A percentile compares a stretch with the other conserved stretches of the same genome.
These are phyloP conservation scores for Platanthera guangdongensis DNA, from an alignment of 106 monocot species.

Conservation along the genomic window DNA sequence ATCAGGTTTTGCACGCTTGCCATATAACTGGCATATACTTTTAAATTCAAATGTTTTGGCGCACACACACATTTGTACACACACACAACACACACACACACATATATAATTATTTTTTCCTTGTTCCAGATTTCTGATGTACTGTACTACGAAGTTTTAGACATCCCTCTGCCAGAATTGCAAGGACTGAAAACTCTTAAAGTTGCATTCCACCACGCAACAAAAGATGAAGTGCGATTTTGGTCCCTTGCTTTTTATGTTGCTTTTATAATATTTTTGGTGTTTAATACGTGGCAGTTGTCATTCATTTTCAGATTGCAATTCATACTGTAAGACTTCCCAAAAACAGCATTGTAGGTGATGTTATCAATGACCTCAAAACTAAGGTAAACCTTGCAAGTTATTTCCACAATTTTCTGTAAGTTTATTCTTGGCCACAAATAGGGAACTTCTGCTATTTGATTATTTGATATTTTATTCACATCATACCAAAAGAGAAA, in stretches of 20 bases:
- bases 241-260: not conserved
- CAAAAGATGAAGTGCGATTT: conserved; percentile 73
- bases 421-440: not conserved
- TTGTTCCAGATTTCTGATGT: conserved; percentile 81
- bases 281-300: not conserved
- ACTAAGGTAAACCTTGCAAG: conserved; percentile 43
- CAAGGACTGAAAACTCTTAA: conserved; percentile 91
- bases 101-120: not conserved
- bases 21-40: not conserved
- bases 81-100: too few relatives aligned
- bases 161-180: conserved; percentile 92
- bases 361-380: conserved; percentile 76
- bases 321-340: conserved; percentile 68
- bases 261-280: not conserved
- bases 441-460: not conserved
- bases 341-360: conserved; percentile 68
- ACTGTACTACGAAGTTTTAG: conserved; percentile 91
- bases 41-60: not conserved
- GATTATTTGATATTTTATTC: not conserved
- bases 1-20: conserved; percentile 50
- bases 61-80: too few relatives aligned
- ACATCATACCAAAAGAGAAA: not conserved
- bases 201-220: conserved; percentile 94
- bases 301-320: conserved; percentile 41
- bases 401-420: not conserved